Conservation (phyloP, 2,329 filamentous ascomycete genomes). For the Trichoderma endophyticum region DNA sequence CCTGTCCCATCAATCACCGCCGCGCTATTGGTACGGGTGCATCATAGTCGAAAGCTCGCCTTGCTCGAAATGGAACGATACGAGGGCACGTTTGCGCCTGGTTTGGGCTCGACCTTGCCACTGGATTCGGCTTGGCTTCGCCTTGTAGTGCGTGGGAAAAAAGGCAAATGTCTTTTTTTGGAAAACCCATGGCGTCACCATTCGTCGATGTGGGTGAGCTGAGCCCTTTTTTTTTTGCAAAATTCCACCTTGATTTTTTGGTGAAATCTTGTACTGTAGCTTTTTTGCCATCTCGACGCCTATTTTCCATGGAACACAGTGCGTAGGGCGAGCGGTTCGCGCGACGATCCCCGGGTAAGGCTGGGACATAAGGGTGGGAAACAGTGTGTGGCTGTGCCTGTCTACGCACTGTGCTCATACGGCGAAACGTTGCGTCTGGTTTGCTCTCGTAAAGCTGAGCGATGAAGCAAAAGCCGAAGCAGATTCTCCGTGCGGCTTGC, state of each 20-base stretch:
- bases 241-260: background rate
- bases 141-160: background rate
- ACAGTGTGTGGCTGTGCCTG: background rate
- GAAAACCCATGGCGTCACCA: constrained; percentile 5
- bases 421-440: constrained; percentile 11
- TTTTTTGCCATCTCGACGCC: background rate
- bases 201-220: background rate
- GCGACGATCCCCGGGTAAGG: background rate
- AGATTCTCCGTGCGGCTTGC: background rate
- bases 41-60: background rate
- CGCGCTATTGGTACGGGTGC: background rate
- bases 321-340: background rate
- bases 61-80: background rate
- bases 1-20: background rate
- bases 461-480: background rate
- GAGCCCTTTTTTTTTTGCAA: background rate
- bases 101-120: background rate
- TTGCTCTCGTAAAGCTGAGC: background rate
- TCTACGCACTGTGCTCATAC: no score
- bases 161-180: constrained; percentile 11
- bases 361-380: background rate
- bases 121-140: background rate
- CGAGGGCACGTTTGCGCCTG: background rate
- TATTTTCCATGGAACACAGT: constrained; percentile 1
- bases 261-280: background rate